Evolutionary conservation across 2,329 filamentous ascomycete species (phyloP).

Genomic region (Phoma sp.): DNA sequence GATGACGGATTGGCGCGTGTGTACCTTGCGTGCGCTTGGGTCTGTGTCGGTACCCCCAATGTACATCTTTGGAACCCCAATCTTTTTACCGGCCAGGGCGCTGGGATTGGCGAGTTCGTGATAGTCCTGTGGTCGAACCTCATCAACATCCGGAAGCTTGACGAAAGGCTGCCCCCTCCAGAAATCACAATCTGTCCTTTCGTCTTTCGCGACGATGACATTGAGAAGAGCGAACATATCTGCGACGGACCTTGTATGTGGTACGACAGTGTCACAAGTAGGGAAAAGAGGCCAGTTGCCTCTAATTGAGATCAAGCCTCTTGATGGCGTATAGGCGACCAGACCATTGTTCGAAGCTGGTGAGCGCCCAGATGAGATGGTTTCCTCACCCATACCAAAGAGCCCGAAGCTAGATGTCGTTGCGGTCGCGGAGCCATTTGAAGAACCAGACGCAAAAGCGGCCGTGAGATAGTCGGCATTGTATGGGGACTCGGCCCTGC

Average conservation of each 20-base stretch:
- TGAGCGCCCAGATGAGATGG: constrained; percentile 62
- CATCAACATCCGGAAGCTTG: constrained; percentile 26
- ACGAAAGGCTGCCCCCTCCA: constrained; percentile 56
- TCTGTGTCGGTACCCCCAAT: constrained; percentile 50
- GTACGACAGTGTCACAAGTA: constrained; percentile 62
- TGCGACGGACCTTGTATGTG: constrained; percentile 57
- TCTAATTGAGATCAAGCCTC: constrained; percentile 57
- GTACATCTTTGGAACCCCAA: constrained; percentile 61
- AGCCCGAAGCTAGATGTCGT: constrained; percentile 58
- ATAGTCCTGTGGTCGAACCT: constrained; percentile 49
- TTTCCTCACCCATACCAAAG: constrained; percentile 63
- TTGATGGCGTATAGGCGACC: constrained; percentile 62
- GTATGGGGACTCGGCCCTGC: constrained; percentile 63
- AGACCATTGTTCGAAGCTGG: constrained; percentile 64
- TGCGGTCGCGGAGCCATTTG: constrained; percentile 61
- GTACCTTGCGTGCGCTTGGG: constrained; percentile 38
- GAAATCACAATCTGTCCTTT: constrained; percentile 56
- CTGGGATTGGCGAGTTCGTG: constrained; percentile 44
- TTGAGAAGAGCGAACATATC: constrained; percentile 60
- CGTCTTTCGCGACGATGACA: constrained; percentile 55
- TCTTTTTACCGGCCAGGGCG: constrained; percentile 52
- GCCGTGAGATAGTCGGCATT: constrained; percentile 60
- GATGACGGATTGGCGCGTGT: constrained; percentile 23
- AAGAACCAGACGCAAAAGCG: constrained; percentile 64
- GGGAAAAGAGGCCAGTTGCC: constrained; percentile 51